A percentile compares a stretch with the other conserved stretches of the same genome.
Evolutionary conservation across 306 rosid species (phyloP).

Genomic region (Acacia acuminata): DNA sequence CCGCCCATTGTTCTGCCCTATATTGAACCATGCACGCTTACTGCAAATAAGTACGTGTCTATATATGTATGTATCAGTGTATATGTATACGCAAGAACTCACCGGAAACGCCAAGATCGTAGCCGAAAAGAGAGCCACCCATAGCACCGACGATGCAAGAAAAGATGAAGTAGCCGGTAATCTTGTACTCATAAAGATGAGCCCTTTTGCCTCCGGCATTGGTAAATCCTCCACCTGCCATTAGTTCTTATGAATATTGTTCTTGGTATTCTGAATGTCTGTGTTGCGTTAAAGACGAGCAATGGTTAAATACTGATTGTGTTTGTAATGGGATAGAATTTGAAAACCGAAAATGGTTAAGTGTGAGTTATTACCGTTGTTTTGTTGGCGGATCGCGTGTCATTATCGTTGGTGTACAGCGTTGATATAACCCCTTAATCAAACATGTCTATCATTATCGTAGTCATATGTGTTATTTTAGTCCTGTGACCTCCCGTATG

Average conservation of each 20-base stretch:
- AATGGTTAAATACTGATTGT: neutral
- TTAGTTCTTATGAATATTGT: too few relatives aligned
- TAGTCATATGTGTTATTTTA: too few relatives aligned
- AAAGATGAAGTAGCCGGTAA: constrained; percentile 60
- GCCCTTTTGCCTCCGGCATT: constrained; percentile 52
- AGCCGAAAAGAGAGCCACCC: constrained; percentile 89
- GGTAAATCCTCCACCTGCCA: constrained; percentile 69
- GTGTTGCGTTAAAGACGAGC: neutral
- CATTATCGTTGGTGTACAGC: too few relatives aligned
- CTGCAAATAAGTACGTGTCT: neutral
- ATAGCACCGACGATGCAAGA: constrained; percentile 81
- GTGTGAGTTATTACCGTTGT: too few relatives aligned
- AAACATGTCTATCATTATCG: too few relatives aligned
- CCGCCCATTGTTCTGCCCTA: too few relatives aligned
- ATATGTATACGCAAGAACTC: neutral
- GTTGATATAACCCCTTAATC: too few relatives aligned
- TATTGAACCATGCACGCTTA: neutral
- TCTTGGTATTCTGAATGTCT: neutral
- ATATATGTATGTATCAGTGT: neutral
- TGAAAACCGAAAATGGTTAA: neutral
- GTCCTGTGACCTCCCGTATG: too few relatives aligned
- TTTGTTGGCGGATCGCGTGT: too few relatives aligned
- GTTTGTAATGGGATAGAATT: neutral
- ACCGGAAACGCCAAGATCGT: constrained; percentile 97
- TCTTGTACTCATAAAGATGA: constrained; percentile 69